A percentile compares a stretch with the other conserved stretches of the same genome.
Evolutionary conservation across 2,329 filamentous ascomycete genomes (phyloP).

Genomic region (Nakataea oryzae): DNA sequence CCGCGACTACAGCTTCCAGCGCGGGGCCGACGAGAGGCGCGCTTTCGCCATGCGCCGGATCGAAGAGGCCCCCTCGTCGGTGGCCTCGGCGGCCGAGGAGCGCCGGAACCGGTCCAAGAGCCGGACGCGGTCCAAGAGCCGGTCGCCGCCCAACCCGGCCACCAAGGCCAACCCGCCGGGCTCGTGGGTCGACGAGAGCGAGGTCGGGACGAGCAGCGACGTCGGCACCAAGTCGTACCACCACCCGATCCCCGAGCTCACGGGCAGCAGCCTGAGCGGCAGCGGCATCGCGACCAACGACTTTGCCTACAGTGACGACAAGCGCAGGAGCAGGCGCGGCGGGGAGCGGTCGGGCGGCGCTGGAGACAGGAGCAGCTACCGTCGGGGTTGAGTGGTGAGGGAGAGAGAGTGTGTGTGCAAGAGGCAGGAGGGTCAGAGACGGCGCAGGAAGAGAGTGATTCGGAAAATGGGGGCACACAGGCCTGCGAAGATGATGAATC

Average conservation of each 20-base stretch:
- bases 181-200: conserved; percentile 28
- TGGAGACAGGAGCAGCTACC: not conserved
- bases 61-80: conserved; percentile 16
- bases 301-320: conserved; percentile 28
- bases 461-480: not conserved
- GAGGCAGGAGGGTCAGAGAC: too few species aligned
- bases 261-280: conserved; percentile 13
- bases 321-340: conserved; percentile 27
- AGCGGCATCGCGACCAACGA: conserved; percentile 22
- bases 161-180: conserved; percentile 18
- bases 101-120: not conserved
- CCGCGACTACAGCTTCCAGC: conserved; percentile 45
- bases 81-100: not conserved
- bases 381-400: not conserved
- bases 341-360: not conserved
- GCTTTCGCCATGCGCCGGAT: conserved; percentile 16
- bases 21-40: conserved; percentile 22
- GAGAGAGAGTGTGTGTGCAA: too few species aligned
- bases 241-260: conserved; percentile 43
- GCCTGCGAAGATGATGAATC: not conserved
- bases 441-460: not conserved
- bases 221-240: conserved; percentile 47
- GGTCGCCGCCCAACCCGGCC: not conserved
- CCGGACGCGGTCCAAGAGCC: not conserved
- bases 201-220: conserved; percentile 27